Base-by-base conservation (phyloP, 2,329 filamentous ascomycete genomes). In the Rutstroemia sp. region DNA sequence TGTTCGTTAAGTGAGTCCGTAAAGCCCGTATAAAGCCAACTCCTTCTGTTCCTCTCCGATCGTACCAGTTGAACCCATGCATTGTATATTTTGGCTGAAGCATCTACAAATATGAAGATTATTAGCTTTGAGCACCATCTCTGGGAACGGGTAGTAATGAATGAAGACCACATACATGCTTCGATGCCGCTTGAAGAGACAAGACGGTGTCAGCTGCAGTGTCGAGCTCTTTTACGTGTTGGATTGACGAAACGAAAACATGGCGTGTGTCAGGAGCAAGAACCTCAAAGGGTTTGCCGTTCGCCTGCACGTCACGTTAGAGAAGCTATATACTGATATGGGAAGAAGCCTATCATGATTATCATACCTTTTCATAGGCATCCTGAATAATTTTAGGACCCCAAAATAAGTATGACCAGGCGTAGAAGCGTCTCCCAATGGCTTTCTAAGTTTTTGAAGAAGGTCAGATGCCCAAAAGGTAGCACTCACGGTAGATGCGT, bases 31-130 rank as follows among this genome's bases (percentile, higher is more conserved):
- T 34, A 42, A 57, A 57, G 1, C 54, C 49, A 16, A 57, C 47
- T 2, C 54, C 53, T n/a, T 59, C 58, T 8, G 18, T 37, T 21
- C 58, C 58, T 37, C 58, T 25, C 8, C 30, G 39, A 14, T 59
- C 51, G 25, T 46, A 39, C 58, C 58, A 59, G 19, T 54, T 54
- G 30, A 59, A 57, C 18, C 54, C 54, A 23, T 53, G 16, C 58
- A 59, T 59, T 12, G 58, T 59, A 48, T 59, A 57, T 27, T 41
- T 21, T 12, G 58, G 58, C 19, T 59, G 44, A 23, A 59, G 38
- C 25, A 59, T 54, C 58, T 58, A 44, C 27, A n/a, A 34, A 21
- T 18, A 34, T 47, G 4, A 39, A 19, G 3, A 2, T 27, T 18
- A 3, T 46, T 19, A 25, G 18, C 21, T 10, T 25, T 25, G 34